Conservation (phyloP, 257 asterid species). For the Handroanthus guayacan region DNA sequence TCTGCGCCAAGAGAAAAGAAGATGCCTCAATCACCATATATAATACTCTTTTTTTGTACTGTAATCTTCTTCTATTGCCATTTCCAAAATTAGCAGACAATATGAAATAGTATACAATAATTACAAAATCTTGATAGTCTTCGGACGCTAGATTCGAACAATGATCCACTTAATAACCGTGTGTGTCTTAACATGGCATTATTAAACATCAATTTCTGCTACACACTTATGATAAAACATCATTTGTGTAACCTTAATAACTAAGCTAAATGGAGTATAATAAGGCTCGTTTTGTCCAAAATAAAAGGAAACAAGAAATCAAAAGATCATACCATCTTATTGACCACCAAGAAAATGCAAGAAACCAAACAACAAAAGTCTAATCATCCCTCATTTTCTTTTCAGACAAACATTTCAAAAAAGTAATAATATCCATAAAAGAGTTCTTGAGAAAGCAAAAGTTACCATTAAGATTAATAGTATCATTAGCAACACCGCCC, state of each 20-base stretch:
- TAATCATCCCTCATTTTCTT: neutral
- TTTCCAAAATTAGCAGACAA: neutral
- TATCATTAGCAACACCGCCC: slow-evolving; percentile 70
- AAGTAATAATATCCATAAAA: neutral
- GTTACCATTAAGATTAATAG: slow-evolving; percentile 81
- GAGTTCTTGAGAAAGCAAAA: neutral
- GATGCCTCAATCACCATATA: neutral
- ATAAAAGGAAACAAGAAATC: neutral
- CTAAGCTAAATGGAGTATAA: too few relatives aligned
- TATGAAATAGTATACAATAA: neutral
- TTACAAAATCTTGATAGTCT: neutral
- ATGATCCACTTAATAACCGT: neutral
- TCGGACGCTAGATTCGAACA: slow-evolving; percentile 9
- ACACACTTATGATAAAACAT: neutral
- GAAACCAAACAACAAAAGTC: neutral
- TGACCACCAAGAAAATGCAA: neutral
- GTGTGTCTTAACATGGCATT: neutral
- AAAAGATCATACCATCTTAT: neutral
- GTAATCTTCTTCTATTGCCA: slow-evolving; percentile 3
- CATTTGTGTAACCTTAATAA: neutral
- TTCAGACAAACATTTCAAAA: slow-evolving; percentile 1
- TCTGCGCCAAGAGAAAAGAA: slow-evolving; percentile 52
- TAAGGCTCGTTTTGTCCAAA: too few relatives aligned
- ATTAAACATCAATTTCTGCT: neutral
- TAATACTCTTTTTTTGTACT: neutral